phyloP scores from a whole-genome alignment of 2,329 filamentous ascomycete species.

The Pseudophaeomoniella oleicola region DNA sequence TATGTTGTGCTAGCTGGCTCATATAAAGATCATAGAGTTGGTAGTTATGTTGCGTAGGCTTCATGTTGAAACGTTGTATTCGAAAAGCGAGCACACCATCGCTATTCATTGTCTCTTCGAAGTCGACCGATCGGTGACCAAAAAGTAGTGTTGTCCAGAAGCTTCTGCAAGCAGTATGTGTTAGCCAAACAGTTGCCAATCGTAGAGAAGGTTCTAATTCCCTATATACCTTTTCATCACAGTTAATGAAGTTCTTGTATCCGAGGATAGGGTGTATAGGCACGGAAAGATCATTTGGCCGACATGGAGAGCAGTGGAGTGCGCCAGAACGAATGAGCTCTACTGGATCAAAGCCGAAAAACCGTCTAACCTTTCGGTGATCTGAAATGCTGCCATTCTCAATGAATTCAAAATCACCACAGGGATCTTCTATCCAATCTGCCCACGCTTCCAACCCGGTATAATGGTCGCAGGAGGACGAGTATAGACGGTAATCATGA shows the following conservation, averaged over 20 bases:
- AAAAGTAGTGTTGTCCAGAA: neutral
- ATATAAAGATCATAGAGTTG: neutral
- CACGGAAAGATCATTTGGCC: neutral
- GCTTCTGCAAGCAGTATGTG: neutral
- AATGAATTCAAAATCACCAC: neutral
- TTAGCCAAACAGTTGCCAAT: neutral
- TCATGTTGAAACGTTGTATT: conserved; percentile 1
- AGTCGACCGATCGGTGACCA: neutral
- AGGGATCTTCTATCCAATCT: neutral
- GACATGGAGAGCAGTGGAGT: neutral
- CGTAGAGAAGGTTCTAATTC: neutral
- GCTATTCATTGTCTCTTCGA: conserved; percentile 1
- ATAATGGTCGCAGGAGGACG: neutral
- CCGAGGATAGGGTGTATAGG: neutral
- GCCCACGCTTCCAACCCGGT: neutral
- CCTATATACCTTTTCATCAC: neutral
- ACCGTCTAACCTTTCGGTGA: neutral
- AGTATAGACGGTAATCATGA: neutral
- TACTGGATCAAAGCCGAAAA: neutral
- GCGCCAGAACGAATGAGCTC: neutral
- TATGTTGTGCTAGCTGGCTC: neutral
- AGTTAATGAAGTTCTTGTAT: neutral
- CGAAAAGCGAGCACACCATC: conserved; percentile 3
- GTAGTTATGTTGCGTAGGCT: neutral
- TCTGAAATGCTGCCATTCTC: neutral